Conservation (phyloP, 768 basidiomycete genomes). For the Austroboletus festivus region DNA sequence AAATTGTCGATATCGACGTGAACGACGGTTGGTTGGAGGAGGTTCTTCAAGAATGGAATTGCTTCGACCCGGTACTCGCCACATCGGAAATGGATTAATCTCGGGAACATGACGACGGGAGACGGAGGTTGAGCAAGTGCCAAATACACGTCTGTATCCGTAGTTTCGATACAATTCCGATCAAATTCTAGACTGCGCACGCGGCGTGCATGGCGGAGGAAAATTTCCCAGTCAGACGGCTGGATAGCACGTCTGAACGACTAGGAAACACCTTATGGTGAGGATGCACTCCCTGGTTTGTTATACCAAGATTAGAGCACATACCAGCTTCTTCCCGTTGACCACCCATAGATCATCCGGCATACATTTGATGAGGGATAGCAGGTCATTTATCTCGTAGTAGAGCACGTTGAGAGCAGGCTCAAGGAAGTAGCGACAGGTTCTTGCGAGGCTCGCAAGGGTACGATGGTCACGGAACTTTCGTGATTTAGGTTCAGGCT, state of each 20-base stretch:
- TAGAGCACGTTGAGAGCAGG: slow-evolving; percentile 33
- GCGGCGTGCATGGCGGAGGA: slow-evolving; percentile 27
- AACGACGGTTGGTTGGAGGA: slow-evolving; percentile 25
- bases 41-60: slow-evolving; percentile 21
- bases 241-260: slow-evolving; percentile 21
- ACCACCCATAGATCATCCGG: slow-evolving; percentile 33
- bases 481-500: slow-evolving; percentile 27
- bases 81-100: slow-evolving; percentile 27
- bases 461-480: slow-evolving; percentile 30
- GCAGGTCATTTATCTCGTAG: slow-evolving; percentile 29
- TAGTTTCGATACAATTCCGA: slow-evolving; percentile 23
- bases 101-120: slow-evolving; percentile 21
- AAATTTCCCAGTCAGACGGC: slow-evolving; percentile 27
- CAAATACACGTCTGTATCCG: slow-evolving; percentile 20
- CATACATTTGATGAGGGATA: slow-evolving; percentile 32
- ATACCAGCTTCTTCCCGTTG: slow-evolving; percentile 28
- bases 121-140: slow-evolving; percentile 15
- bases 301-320: neutral
- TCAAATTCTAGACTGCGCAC: slow-evolving; percentile 33
- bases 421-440: slow-evolving; percentile 29
- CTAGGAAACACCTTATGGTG: slow-evolving; percentile 11
- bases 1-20: slow-evolving; percentile 29
- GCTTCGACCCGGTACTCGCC: slow-evolving; percentile 24
- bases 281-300: slow-evolving; percentile 3
- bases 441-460: slow-evolving; percentile 33